Conservation (phyloP, 2,329 filamentous ascomycete genomes). For the Penicillium italicum region DNA sequence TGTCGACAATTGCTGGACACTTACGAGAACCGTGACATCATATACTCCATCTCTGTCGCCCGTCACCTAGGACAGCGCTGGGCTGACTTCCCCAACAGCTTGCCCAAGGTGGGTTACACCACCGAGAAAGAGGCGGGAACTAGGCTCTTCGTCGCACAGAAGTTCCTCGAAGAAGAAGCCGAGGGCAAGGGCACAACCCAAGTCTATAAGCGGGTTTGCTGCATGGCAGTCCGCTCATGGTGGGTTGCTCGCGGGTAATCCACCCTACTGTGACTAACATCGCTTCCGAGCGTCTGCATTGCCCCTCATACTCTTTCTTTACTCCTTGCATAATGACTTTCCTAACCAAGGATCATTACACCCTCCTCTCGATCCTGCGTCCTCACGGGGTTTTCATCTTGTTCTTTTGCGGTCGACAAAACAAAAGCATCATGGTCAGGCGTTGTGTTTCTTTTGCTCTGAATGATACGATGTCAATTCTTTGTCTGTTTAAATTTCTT, state of each 20-base stretch:
- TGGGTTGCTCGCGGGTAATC: constrained; percentile 39
- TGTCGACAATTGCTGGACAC: constrained; percentile 71
- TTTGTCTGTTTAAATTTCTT: background rate
- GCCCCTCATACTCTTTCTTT: constrained; percentile 4
- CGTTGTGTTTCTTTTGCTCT: constrained; percentile 15
- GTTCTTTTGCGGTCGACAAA: constrained; percentile 12
- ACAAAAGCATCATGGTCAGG: constrained; percentile 28
- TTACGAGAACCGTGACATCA: constrained; percentile 80
- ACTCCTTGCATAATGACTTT: constrained; percentile 10
- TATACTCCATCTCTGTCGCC: constrained; percentile 82
- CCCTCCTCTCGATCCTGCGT: constrained; percentile 6
- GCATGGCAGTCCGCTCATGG: constrained; percentile 61
- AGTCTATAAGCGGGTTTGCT: constrained; percentile 66
- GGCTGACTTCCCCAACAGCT: constrained; percentile 56
- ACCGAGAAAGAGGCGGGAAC: constrained; percentile 66
- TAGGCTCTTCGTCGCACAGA: constrained; percentile 65
- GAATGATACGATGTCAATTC: constrained; percentile 5
- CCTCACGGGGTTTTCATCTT: constrained; percentile 3
- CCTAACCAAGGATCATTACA: background rate
- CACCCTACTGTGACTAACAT: background rate
- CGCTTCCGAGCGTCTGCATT: background rate
- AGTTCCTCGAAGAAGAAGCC: constrained; percentile 65
- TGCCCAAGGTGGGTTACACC: constrained; percentile 54
- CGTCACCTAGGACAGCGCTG: constrained; percentile 68
- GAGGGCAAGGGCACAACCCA: constrained; percentile 69